A percentile compares a stretch with the other conserved stretches of the same genome.
Evolutionary conservation across 306 rosid species (phyloP).

Genomic region (Hippophae tibetana): DNA sequence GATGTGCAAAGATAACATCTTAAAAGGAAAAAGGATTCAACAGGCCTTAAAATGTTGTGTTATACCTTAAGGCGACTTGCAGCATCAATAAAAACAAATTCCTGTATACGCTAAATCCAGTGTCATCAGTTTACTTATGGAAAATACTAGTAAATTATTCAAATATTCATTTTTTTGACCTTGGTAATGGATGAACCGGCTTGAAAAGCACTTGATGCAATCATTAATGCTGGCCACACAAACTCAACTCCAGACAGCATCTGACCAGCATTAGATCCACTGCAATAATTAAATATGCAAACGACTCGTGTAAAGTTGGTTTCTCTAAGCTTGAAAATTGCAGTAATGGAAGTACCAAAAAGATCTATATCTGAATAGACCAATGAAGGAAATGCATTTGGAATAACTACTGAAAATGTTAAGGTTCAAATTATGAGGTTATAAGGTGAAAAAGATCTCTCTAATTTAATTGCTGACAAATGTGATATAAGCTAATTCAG

Average conservation of each 20-base stretch:
- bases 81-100: conserved; percentile 61
- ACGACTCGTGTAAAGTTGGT: conserved; percentile 9
- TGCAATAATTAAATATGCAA: conserved; percentile 28
- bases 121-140: conserved; percentile 16
- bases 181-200: conserved; percentile 88
- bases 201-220: conserved; percentile 75
- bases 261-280: conserved; percentile 74
- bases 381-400: too few species aligned
- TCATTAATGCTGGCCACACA: conserved; percentile 75
- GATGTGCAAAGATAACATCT: not conserved
- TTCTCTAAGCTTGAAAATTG: too few species aligned
- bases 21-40: not conserved
- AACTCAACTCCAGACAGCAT: conserved; percentile 70
- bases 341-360: too few species aligned
- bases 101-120: conserved; percentile 33
- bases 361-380: too few species aligned
- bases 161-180: conserved; percentile 31
- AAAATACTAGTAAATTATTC: conserved; percentile 16
- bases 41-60: not conserved
- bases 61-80: conserved; percentile 48
- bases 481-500: conserved; percentile 2
- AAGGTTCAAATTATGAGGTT: too few species aligned
- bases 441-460: too few species aligned
- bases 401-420: too few species aligned
- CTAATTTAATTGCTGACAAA: not conserved